phyloP scores from a whole-genome alignment of 345 rosid species.

The Zanthoxylum bungeanum region DNA sequence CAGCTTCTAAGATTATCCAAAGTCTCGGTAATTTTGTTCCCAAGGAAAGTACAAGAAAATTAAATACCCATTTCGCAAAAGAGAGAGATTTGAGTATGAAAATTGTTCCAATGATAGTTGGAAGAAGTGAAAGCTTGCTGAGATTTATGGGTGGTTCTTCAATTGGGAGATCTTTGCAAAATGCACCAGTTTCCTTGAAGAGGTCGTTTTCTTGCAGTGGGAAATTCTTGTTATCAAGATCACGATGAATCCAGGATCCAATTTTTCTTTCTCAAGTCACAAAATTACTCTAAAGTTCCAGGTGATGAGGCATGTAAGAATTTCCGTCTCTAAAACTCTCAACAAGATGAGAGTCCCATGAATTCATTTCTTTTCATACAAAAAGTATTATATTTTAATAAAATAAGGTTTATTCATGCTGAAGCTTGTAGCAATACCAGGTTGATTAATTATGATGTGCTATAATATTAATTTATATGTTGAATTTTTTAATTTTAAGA shows the following conservation, averaged over 20 bases:
- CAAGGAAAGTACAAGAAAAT: constrained; percentile 17
- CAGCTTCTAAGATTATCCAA: constrained; percentile 45
- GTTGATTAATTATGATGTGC: too few species aligned
- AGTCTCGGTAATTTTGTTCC: constrained; percentile 23
- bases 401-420: too few species aligned
- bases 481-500: too few species aligned
- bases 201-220: constrained; percentile 68
- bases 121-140: constrained; percentile 30
- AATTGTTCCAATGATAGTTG: constrained; percentile 21
- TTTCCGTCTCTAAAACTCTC: not conserved
- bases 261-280: constrained; percentile 16
- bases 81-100: constrained; percentile 18
- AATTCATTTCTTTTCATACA: too few species aligned
- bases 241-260: constrained; percentile 18
- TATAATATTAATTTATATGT: too few species aligned
- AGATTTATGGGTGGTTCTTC: too few species aligned
- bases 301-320: not conserved
- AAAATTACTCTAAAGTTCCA: not conserved
- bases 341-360: constrained; percentile 9
- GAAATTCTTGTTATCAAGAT: constrained; percentile 37
- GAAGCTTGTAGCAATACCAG: not conserved
- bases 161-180: constrained; percentile 33
- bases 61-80: constrained; percentile 8
- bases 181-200: constrained; percentile 39
- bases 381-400: too few species aligned